Base-by-base conservation (phyloP, 306 rosid genomes). In the Astragalus membranaceus region DNA sequence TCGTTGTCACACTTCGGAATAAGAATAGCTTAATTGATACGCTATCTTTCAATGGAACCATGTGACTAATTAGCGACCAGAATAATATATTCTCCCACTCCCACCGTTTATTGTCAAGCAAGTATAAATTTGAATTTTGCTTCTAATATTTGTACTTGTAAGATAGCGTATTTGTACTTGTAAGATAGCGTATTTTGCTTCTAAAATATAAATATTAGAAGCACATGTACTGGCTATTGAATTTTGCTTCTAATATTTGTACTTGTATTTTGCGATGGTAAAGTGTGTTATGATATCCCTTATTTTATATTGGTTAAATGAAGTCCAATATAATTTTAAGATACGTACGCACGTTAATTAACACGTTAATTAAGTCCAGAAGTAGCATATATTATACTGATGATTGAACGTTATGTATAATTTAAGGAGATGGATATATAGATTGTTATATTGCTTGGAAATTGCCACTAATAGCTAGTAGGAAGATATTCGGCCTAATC, bases 1-100 rank as follows among this genome's bases (percentile, higher is more conserved):
- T 12, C 36, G 49, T 17, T 75, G 53, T 75, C 74, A 41, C 72
- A 49, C 64, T 61, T 10, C 12, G 26, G 77, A 75, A 80, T 69
- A 66, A 63, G 76, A 80, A 75, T 65, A 6, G 0, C 36, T 32
- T 23, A 67, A 46, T 63, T 23, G 72, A 46, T 63, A 60, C 49
- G 49, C 47, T 26, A 70, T 46, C 33, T 74, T 41, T 35, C 30
- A 1, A 32, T 33, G 43, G 64, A 79, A 74, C 69, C 46, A 68
- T 51, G 62, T 30, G 56, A 55, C 61, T 75, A 23, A 61, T 75
- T 57, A 35, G 43, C 60, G 62, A 52, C 46, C 35, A 59, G 67
- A 59, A 59, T 59, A 10, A 55, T n/a, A n/a, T n/a, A n/a, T 74
- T 44, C 72, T 32, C 0, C 14, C 13, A n/a, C n/a, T 48, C 6